Evolutionary conservation across 768 basidiomycete species (phyloP).

Genomic region (Tylopilus rubrobrunneus): DNA sequence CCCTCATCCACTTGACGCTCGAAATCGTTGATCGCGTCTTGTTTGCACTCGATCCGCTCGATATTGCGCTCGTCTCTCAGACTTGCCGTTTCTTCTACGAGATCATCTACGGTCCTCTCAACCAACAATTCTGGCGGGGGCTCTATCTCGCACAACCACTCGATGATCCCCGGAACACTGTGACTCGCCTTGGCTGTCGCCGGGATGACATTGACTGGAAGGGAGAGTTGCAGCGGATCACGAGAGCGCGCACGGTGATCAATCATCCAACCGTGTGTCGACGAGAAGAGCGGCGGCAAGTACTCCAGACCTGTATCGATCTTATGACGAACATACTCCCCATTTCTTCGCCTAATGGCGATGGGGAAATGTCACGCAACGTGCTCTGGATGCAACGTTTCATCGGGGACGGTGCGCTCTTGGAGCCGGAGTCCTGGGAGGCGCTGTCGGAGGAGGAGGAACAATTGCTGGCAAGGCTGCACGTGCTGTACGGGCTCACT

Average conservation of each 20-base stretch:
- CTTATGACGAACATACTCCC: slow-evolving; percentile 44
- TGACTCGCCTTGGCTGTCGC: slow-evolving; percentile 32
- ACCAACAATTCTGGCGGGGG: slow-evolving; percentile 50
- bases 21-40: slow-evolving; percentile 63
- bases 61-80: slow-evolving; percentile 52
- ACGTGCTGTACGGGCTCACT: slow-evolving; percentile 56
- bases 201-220: slow-evolving; percentile 47
- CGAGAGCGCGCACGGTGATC: slow-evolving; percentile 52
- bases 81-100: slow-evolving; percentile 41
- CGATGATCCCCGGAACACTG: slow-evolving; percentile 58
- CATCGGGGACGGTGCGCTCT: slow-evolving; percentile 41
- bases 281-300: slow-evolving; percentile 39
- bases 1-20: slow-evolving; percentile 43
- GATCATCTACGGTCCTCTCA: slow-evolving; percentile 47
- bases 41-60: slow-evolving; percentile 53
- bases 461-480: slow-evolving; percentile 49
- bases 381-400: slow-evolving; percentile 47
- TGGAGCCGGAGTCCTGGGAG: slow-evolving; percentile 35
- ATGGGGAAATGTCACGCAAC: slow-evolving; percentile 41
- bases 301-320: slow-evolving; percentile 49
- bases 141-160: slow-evolving; percentile 61
- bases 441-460: slow-evolving; percentile 33
- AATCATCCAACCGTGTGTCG: slow-evolving; percentile 31
- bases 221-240: slow-evolving; percentile 47
- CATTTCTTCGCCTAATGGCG: slow-evolving; percentile 21